Conservation (phyloP, 75 land plant genomes). For the Cryptomeria japonica region DNA sequence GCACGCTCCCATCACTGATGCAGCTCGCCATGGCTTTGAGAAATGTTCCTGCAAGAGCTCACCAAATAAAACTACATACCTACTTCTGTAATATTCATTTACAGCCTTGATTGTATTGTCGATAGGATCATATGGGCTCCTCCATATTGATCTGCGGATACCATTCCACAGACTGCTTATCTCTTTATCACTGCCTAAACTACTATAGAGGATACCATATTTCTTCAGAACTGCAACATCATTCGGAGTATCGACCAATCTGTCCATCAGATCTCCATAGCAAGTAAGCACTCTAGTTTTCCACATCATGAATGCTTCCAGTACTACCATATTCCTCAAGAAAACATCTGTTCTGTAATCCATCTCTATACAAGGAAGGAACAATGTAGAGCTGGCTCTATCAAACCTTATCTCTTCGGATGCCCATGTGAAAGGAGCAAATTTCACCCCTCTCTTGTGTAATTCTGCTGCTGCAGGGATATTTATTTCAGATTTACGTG, state of each 20-base stretch:
- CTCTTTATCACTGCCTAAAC: background rate
- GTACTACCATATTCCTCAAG: background rate
- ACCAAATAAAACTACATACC: background rate
- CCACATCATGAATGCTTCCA: background rate
- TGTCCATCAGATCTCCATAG: background rate
- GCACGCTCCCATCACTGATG: slow-evolving; percentile 3
- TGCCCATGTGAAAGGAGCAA: background rate
- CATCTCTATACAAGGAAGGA: background rate
- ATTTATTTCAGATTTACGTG: background rate
- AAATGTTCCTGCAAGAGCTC: background rate
- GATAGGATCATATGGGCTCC: background rate
- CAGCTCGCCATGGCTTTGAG: slow-evolving; percentile 7
- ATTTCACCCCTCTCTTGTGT: background rate
- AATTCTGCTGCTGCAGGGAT: background rate
- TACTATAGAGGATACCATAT: background rate
- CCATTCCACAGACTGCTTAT: background rate
- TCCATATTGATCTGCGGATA: background rate
- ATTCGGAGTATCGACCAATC: background rate
- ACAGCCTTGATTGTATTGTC: background rate
- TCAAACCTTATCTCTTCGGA: background rate
- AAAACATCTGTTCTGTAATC: slow-evolving; percentile 1
- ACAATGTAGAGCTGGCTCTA: background rate
- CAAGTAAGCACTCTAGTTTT: background rate
- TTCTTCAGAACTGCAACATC: slow-evolving; percentile 2
- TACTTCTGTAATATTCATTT: background rate